Conservation (phyloP, 352 stramenopile species). For the Paralagenidium karlingii region DNA sequence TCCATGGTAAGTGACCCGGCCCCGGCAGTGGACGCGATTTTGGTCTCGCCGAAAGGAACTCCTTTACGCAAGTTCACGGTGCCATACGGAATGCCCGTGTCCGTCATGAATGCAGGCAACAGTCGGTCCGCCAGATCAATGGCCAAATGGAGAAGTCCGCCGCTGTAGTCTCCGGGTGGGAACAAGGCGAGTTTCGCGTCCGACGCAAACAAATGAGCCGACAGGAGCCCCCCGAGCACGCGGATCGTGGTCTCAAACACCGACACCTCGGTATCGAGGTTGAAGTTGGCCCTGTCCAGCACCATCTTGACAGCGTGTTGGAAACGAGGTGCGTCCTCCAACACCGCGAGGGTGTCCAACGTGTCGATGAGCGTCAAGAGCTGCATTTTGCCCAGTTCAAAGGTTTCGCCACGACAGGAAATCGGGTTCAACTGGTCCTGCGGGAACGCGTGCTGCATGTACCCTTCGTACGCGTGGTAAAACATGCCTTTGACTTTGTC, state of each 20-base stretch:
- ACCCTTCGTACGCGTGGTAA: constrained; percentile 81
- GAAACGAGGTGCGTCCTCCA: constrained; percentile 71
- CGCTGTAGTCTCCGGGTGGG: constrained; percentile 76
- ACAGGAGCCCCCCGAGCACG: constrained; percentile 83
- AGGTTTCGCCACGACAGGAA: constrained; percentile 49
- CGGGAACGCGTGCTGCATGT: constrained; percentile 76
- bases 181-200: constrained; percentile 43
- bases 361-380: constrained; percentile 88
- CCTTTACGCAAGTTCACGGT: constrained; percentile 91
- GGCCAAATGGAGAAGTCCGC: constrained; percentile 86
- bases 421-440: constrained; percentile 64
- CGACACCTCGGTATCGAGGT: constrained; percentile 82
- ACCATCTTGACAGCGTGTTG: constrained; percentile 51
- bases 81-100: constrained; percentile 93
- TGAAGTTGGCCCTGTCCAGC: constrained; percentile 43
- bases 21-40: constrained; percentile 92
- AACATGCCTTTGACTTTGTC: constrained; percentile 81
- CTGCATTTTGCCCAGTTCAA: constrained; percentile 65
- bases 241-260: constrained; percentile 92
- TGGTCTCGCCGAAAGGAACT: constrained; percentile 88
- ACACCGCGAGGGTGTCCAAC: constrained; percentile 81
- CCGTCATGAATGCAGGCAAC: constrained; percentile 92
- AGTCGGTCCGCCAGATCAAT: constrained; percentile 93
- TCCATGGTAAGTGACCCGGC: constrained; percentile 94
- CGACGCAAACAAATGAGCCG: constrained; percentile 73